Percentiles rank a stretch among this genome's conserved stretches.
Conservation (phyloP, 73 alveolate genomes). For the Durusdinium trenchii region DNA sequence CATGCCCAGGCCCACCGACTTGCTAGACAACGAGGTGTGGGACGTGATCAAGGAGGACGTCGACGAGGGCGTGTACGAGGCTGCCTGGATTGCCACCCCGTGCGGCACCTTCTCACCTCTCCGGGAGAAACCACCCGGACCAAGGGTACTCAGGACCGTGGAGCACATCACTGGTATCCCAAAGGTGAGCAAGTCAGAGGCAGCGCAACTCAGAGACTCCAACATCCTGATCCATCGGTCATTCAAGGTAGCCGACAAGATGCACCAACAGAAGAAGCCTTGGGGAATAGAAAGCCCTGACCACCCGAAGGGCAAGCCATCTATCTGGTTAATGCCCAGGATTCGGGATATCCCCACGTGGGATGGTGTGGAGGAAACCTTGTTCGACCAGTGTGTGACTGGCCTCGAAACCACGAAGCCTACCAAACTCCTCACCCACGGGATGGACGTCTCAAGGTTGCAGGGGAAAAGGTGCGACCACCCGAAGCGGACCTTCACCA, state of each 20-base stretch:
- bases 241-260: too few relatives aligned
- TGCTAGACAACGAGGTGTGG: slow-evolving; percentile 9
- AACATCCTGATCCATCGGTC: not conserved
- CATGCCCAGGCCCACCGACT: not conserved
- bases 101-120: not conserved
- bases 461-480: too few relatives aligned
- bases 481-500: too few relatives aligned
- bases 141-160: not conserved
- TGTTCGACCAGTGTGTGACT: not conserved
- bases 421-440: too few relatives aligned
- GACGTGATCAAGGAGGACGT: not conserved
- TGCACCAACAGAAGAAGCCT: not conserved
- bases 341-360: not conserved
- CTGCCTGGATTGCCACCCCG: not conserved
- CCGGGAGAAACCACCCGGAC: not conserved
- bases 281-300: slow-evolving; percentile 8
- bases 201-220: not conserved
- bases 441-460: too few relatives aligned
- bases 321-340: not conserved
- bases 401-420: not conserved
- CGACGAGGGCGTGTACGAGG: not conserved
- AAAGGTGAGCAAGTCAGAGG: not conserved
- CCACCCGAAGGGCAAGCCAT: not conserved
- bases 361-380: not conserved
- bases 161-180: not conserved